Base-by-base conservation (phyloP, 768 basidiomycete species). In the Suillus bovinus region DNA sequence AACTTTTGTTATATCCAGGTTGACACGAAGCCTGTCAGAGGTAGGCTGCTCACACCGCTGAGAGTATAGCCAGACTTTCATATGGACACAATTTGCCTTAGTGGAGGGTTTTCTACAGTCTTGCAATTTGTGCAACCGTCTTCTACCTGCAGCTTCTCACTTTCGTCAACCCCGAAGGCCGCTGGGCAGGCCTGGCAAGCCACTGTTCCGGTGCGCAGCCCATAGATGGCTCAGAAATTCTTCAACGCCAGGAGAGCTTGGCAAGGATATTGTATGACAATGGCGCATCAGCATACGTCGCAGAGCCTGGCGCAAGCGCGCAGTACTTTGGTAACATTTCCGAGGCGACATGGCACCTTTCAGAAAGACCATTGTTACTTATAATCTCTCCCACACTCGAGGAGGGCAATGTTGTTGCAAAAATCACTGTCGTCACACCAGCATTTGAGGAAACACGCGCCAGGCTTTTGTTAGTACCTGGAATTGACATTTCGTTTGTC, bases 351-450 rank as follows among this genome's bases (percentile, higher is more conserved):
- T 96, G 94, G 93, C 64, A 68, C 36, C 81, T 92, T 36, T 91
- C 90, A 11, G 93, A 95, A 75, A 82, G 93, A 3, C 93, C 92
- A 0, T 80, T 94, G 16, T 75, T 94, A 6, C 77, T 94, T 36
- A 79, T 91, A 60, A 67, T 94, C 47, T 80, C 82, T 9, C 84
- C 89, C 13, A 22, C 59, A 27, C 44, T 62, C 11, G 59, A 64
- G 17, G 63, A 70, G 4, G 71, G 67, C 42, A 62, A 70, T 2
- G 69, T 82, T 22, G 65, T 68, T 39, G 76, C 83, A 27, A 79
- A 80, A 22, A 67, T 94, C 39, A 80, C 81, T 1, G 70, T 95
- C 59, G 74, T 96, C 50, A 90, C 92, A 5, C 93, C 93, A 0
- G 77, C 80, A 63, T 95, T 95, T 64, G 92, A 96, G 72, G 81